These are phyloP conservation scores for Exsudoporus frostii DNA, from an alignment of 768 basidiomycete genomes.

Conservation along the genomic window DNA sequence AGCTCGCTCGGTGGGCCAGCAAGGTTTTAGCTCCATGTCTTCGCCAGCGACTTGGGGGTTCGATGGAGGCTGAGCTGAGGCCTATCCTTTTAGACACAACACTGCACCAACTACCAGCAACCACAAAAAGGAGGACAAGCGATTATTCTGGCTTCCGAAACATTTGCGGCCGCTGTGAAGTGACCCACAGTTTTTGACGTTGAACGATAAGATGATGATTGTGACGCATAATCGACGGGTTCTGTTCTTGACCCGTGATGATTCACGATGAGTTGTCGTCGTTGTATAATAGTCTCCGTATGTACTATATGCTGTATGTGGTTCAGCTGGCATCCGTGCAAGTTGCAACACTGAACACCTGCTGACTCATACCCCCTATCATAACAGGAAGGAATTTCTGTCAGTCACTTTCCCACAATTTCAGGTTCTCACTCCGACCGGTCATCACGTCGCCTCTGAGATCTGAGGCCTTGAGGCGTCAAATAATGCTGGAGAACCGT, in stretches of 20 bases:
- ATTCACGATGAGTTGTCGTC: background rate
- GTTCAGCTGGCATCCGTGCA: too few species aligned
- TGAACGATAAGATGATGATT: constrained; percentile 7
- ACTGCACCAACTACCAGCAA: background rate
- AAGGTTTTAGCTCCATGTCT: background rate
- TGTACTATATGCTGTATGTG: background rate
- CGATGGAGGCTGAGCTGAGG: background rate
- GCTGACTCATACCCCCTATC: too few species aligned
- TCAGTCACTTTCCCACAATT: too few species aligned
- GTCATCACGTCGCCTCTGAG: too few species aligned
- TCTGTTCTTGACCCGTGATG: constrained; percentile 2
- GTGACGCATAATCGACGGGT: constrained; percentile 1
- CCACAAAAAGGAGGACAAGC: background rate
- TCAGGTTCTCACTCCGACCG: too few species aligned
- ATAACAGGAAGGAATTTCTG: too few species aligned
- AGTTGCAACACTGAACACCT: too few species aligned
- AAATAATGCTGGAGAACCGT: too few species aligned
- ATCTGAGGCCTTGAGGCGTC: too few species aligned
- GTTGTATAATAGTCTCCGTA: background rate
- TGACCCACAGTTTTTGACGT: background rate
- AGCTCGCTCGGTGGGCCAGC: background rate
- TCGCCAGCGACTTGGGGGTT: background rate
- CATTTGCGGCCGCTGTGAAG: constrained; percentile 5
- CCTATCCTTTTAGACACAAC: background rate
- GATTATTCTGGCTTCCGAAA: constrained; percentile 12